Percentiles rank a stretch among this genome's conserved stretches.
These are phyloP conservation scores for Nitzschia inconspicua DNA, from an alignment of 108 stramenopile species.

Conservation along the genomic window DNA sequence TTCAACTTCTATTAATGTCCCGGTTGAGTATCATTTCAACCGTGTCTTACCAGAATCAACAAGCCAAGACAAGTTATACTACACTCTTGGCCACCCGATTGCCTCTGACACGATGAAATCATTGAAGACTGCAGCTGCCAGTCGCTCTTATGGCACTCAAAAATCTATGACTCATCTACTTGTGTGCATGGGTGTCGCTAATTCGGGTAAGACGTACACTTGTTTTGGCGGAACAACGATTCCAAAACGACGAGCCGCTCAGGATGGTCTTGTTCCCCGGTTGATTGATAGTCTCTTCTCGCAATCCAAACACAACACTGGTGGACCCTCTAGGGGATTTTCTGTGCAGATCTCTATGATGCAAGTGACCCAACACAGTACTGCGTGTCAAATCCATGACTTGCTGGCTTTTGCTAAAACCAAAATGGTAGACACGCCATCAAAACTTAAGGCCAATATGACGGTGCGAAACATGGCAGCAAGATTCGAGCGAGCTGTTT, in stretches of 20 bases:
- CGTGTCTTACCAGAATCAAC: slow-evolving; percentile 19
- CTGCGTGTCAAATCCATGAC: slow-evolving; percentile 24
- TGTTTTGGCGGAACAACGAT: slow-evolving; percentile 33
- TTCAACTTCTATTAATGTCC: slow-evolving; percentile 14
- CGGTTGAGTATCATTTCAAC: slow-evolving; percentile 34
- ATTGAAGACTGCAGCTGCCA: slow-evolving; percentile 6
- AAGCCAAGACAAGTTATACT: slow-evolving; percentile 39
- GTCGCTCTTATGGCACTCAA: background rate
- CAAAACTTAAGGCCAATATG: slow-evolving; percentile 24
- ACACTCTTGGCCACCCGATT: slow-evolving; percentile 28
- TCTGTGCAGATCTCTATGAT: slow-evolving; percentile 32
- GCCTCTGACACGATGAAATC: slow-evolving; percentile 23
- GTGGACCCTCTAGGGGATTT: slow-evolving; percentile 18
- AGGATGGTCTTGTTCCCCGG: slow-evolving; percentile 48
- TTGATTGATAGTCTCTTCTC: slow-evolving; percentile 47
- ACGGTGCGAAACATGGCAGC: slow-evolving; percentile 32
- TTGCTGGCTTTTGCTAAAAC: slow-evolving; percentile 11
- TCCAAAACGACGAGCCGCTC: slow-evolving; percentile 19
- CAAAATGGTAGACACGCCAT: background rate
- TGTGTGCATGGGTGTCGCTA: slow-evolving; percentile 39
- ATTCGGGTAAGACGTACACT: slow-evolving; percentile 48
- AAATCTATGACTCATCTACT: slow-evolving; percentile 29
- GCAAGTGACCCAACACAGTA: slow-evolving; percentile 35
- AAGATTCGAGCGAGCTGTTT: slow-evolving; percentile 24
- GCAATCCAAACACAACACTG: slow-evolving; percentile 37